phyloP scores from a whole-genome alignment of 1,284 basidiomycete species.

The Lignosus rhinocerotis region DNA sequence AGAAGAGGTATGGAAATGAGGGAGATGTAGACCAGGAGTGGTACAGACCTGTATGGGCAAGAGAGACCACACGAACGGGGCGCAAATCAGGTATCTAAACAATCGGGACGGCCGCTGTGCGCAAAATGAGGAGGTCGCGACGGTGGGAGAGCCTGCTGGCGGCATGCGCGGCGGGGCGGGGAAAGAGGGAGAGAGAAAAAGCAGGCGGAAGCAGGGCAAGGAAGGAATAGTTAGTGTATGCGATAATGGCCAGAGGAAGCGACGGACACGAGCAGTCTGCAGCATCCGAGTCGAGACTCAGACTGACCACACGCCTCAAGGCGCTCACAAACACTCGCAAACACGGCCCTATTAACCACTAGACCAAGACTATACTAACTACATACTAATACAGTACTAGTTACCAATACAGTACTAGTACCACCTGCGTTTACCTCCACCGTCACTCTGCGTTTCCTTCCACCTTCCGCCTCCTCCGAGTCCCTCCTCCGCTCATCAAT shows the following conservation, averaged over 20 bases:
- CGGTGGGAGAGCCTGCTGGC: not conserved
- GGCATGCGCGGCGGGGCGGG: conserved; percentile 1
- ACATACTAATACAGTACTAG: too few species aligned
- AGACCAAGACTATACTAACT: not conserved
- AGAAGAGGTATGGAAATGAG: conserved; percentile 12
- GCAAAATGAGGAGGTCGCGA: not conserved
- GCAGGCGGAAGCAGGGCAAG: not conserved
- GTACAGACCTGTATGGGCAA: conserved; percentile 9
- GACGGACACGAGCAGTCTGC: conserved; percentile 8
- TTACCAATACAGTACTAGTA: too few species aligned
- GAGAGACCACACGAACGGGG: conserved; percentile 6
- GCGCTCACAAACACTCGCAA: conserved; percentile 8
- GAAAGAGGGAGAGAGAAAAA: not conserved
- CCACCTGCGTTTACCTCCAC: not conserved
- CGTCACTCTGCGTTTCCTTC: too few species aligned
- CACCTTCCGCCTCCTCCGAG: not conserved
- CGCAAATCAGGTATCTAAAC: conserved; percentile 7
- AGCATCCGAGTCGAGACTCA: conserved; percentile 7
- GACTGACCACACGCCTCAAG: conserved; percentile 6
- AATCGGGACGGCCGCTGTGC: conserved; percentile 1
- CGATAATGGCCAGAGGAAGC: not conserved
- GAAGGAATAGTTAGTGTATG: not conserved
- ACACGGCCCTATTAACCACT: conserved; percentile 15
- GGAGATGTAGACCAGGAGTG: conserved; percentile 2
- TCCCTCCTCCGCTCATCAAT: too few species aligned